Percentiles rank a stretch among this genome's conserved stretches.
phyloP scores from a whole-genome alignment of 352 stramenopile genomes.

The Phytophthora foliorum region DNA sequence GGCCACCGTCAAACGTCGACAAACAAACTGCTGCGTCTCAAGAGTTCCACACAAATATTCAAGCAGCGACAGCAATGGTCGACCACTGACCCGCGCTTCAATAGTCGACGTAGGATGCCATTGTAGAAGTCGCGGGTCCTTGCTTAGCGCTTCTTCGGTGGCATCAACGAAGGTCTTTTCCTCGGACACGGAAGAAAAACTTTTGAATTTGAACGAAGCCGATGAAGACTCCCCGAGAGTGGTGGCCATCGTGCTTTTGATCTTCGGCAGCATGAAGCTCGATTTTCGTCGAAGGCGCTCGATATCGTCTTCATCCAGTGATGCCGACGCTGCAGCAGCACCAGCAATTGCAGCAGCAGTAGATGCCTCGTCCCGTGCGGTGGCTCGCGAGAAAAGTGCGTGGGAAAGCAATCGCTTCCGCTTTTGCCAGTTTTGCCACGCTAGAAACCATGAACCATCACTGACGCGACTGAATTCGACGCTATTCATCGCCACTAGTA shows the following conservation, averaged over 20 bases:
- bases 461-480: slow-evolving; percentile 70
- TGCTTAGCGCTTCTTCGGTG: slow-evolving; percentile 38
- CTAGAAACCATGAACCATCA: slow-evolving; percentile 71
- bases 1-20: slow-evolving; percentile 59
- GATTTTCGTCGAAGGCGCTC: slow-evolving; percentile 45
- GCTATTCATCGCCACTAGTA: slow-evolving; percentile 73
- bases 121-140: slow-evolving; percentile 53
- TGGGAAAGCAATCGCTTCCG: slow-evolving; percentile 61
- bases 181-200: slow-evolving; percentile 21
- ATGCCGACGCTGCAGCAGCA: slow-evolving; percentile 27
- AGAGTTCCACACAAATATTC: slow-evolving; percentile 57
- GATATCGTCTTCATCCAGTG: slow-evolving; percentile 34
- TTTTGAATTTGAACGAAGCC: slow-evolving; percentile 3
- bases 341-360: slow-evolving; percentile 30
- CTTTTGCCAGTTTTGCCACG: slow-evolving; percentile 90
- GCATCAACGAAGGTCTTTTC: slow-evolving; percentile 21
- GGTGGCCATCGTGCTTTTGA: slow-evolving; percentile 29
- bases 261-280: slow-evolving; percentile 61
- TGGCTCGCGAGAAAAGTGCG: slow-evolving; percentile 42
- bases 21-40: slow-evolving; percentile 66
- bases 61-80: slow-evolving; percentile 55
- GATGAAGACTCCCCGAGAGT: slow-evolving; percentile 11
- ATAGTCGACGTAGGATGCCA: slow-evolving; percentile 60
- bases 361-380: slow-evolving; percentile 15
- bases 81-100: slow-evolving; percentile 44